These are phyloP conservation scores for Colletotrichum tropicicola DNA, from an alignment of 2,329 filamentous ascomycete genomes.

Conservation along the genomic window DNA sequence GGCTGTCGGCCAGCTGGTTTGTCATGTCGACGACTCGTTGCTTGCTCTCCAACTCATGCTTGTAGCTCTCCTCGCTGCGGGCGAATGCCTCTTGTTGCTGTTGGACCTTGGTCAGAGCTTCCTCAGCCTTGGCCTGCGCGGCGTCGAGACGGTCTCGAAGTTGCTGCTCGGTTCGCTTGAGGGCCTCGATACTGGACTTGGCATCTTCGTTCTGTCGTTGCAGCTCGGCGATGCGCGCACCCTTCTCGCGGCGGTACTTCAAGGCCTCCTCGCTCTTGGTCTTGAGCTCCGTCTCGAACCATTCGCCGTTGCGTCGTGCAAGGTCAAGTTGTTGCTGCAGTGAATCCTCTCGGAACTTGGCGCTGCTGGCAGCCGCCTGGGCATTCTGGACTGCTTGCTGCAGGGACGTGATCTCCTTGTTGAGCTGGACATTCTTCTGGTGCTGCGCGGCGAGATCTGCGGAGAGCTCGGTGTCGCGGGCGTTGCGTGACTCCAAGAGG, in stretches of 20 bases:
- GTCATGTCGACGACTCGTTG: constrained; percentile 85
- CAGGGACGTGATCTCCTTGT: constrained; percentile 81
- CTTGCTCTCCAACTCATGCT: constrained; percentile 84
- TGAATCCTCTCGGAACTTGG: constrained; percentile 90
- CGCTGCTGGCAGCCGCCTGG: constrained; percentile 79
- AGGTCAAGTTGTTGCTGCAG: constrained; percentile 91
- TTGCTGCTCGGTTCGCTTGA: constrained; percentile 82
- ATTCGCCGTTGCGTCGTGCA: constrained; percentile 89
- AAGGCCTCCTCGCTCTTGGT: constrained; percentile 87
- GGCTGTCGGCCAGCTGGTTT: constrained; percentile 77
- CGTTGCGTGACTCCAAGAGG: constrained; percentile 89
- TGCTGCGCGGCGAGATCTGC: constrained; percentile 90
- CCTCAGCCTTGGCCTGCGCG: constrained; percentile 86
- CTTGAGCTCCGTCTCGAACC: constrained; percentile 91
- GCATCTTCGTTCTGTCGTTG: constrained; percentile 90
- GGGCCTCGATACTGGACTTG: constrained; percentile 76
- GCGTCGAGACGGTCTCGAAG: constrained; percentile 85
- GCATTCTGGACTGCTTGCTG: constrained; percentile 87
- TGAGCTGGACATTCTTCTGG: constrained; percentile 84
- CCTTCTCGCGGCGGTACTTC: constrained; percentile 95
- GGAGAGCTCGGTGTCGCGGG: constrained; percentile 84
- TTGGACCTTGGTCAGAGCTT: constrained; percentile 82
- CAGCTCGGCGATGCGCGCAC: constrained; percentile 85
- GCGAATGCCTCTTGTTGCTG: constrained; percentile 85
- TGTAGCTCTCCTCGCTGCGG: constrained; percentile 85